Conservation (phyloP, 441 rosid species). For the Gossypium schwendimanii region DNA sequence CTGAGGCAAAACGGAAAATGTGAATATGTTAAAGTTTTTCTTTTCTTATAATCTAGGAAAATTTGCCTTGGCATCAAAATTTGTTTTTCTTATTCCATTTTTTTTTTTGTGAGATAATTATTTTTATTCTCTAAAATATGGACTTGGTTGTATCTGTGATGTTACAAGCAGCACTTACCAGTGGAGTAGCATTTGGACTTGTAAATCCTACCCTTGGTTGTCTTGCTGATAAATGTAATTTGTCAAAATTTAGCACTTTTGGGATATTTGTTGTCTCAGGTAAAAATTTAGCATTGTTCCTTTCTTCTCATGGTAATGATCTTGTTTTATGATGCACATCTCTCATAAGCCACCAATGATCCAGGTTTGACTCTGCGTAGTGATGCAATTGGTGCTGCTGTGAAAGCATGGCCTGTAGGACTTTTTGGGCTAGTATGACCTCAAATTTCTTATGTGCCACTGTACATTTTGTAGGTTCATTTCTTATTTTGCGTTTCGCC, state of each 20-base stretch:
- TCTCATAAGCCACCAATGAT: slow-evolving; percentile 11
- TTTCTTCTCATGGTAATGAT: slow-evolving; percentile 1
- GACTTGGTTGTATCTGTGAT: slow-evolving; percentile 13
- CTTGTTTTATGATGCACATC: slow-evolving; percentile 11
- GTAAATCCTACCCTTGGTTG: slow-evolving; percentile 83
- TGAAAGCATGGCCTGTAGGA: slow-evolving; percentile 84
- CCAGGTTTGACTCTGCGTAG: slow-evolving; percentile 79
- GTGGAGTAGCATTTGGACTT: slow-evolving; percentile 80
- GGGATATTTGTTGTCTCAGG: slow-evolving; percentile 83
- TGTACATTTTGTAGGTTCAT: slow-evolving; percentile 36
- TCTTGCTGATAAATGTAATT: slow-evolving; percentile 61
- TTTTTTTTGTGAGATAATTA: neutral
- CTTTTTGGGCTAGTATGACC: slow-evolving; percentile 85
- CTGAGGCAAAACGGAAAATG: neutral
- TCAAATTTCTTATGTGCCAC: slow-evolving; percentile 31
- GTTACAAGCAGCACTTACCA: slow-evolving; percentile 59
- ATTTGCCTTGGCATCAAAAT: neutral
- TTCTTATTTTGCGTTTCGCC: slow-evolving; percentile 7
- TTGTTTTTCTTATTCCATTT: neutral
- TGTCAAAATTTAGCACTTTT: slow-evolving; percentile 71
- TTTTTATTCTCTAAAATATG: slow-evolving; percentile 1
- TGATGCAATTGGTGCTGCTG: slow-evolving; percentile 71
- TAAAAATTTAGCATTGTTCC: slow-evolving; percentile 17
- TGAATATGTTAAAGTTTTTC: neutral
- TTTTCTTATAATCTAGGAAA: neutral